phyloP scores from a whole-genome alignment of 805 yeast species.

The Yamadazyma ubonensis region DNA sequence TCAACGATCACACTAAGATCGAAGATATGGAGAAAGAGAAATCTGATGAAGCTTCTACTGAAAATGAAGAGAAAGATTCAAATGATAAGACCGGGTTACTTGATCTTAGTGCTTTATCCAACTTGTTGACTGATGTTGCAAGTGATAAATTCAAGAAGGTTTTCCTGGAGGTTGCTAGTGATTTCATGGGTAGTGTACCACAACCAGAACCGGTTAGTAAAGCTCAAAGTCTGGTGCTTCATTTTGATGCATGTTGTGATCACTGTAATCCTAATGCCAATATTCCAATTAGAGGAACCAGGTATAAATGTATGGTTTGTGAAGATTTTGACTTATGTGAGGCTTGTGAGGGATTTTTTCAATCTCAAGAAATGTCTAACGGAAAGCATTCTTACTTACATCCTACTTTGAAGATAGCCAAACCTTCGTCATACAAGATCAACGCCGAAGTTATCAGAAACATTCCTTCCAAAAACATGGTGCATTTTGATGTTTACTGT shows the following conservation, averaged over 20 bases:
- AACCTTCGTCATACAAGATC: constrained; percentile 15
- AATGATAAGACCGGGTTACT: constrained; percentile 5
- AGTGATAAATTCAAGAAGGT: constrained; percentile 27
- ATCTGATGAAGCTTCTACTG: not conserved
- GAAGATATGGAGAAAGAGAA: not conserved
- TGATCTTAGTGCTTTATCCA: constrained; percentile 25
- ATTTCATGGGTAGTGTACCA: constrained; percentile 7
- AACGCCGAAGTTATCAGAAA: constrained; percentile 5
- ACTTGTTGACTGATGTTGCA: constrained; percentile 28
- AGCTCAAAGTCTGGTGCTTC: constrained; percentile 1
- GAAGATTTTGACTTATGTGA: constrained; percentile 54
- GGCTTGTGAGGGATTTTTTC: constrained; percentile 23
- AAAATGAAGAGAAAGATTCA: not conserved
- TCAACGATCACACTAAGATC: constrained; percentile 6
- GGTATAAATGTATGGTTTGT: constrained; percentile 55
- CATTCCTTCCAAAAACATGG: constrained; percentile 9
- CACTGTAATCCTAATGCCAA: constrained; percentile 29
- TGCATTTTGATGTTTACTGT: constrained; percentile 32
- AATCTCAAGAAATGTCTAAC: constrained; percentile 14
- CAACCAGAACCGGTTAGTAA: not conserved
- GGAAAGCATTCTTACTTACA: constrained; percentile 24
- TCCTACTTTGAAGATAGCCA: constrained; percentile 30
- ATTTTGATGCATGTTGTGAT: constrained; percentile 30
- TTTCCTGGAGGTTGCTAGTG: constrained; percentile 17
- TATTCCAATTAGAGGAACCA: constrained; percentile 42